Evolutionary conservation across 257 asterid genomes (phyloP), one percentile per base, ranked within the genome.

Genomic region (Plantago major): DNA sequence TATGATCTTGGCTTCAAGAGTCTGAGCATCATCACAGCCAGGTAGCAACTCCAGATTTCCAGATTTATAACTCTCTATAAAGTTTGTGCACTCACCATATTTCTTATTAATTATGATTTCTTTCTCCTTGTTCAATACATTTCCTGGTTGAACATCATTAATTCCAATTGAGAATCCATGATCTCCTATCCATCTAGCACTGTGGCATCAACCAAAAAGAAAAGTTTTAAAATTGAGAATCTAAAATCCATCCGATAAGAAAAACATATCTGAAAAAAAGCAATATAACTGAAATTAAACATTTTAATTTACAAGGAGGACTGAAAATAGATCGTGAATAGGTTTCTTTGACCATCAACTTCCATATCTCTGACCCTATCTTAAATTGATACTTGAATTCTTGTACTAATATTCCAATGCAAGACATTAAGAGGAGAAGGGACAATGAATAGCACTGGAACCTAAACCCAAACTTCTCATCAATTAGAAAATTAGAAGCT

Each of bases 181-280:
- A 72, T 92, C 84, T 75, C 99, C 99, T 53, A 92, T 92, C 99
- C 97, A 92, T 68, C 99, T 83, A 58, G 99, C 97, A 79, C 99
- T 92, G 73, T 50, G 67, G 61, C 58, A 75, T 76, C 57, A 71
- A 55, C 62, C 71, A 68, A 30, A 52, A 40, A 55, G 33, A 51
- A 42, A 56, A 67, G 45, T 45, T 26, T 38, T 14, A 38, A 30
- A 30, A 30, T 3, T 30, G 3, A 30, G 4, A 58, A 42, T 45
- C 54, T 71, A 47, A 66, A 30, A n/a, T n/a, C n/a, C n/a, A 43
- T 19, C 63, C 12, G 22, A 18, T n/a, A 11, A 52, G 40, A 7
- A 52, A 18, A 28, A 0, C 14, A 13, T 3, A 30, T 30, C 37
- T 5, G n/a, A 30, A 30, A 30, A 3, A 30, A 5, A 30, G 37